These are phyloP conservation scores for Kodamaea jinghongensis DNA, from an alignment of 805 yeast species.

Conservation along the genomic window DNA sequence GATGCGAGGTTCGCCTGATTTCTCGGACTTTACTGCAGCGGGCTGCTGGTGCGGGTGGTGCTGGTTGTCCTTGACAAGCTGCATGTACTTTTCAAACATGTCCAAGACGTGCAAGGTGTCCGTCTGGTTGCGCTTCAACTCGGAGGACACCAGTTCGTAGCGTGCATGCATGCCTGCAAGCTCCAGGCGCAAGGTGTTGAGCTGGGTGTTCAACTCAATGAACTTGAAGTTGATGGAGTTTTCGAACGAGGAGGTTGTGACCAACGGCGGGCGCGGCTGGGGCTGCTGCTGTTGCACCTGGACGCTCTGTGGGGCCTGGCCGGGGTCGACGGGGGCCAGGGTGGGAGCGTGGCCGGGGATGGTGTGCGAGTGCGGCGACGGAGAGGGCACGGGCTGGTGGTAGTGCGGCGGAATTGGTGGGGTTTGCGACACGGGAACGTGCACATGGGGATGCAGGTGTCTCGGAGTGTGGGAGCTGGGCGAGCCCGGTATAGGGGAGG, in stretches of 20 bases:
- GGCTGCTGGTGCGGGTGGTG: neutral
- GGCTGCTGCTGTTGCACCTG: conserved; percentile 6
- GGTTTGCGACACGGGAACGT: conserved; percentile 2
- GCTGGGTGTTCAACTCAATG: conserved; percentile 38
- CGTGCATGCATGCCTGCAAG: conserved; percentile 41
- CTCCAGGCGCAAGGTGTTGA: conserved; percentile 39
- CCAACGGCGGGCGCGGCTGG: conserved; percentile 1
- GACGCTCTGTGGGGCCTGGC: conserved; percentile 2
- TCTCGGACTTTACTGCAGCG: conserved; percentile 3
- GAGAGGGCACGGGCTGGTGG: conserved; percentile 8
- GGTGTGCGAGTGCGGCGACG: conserved; percentile 3
- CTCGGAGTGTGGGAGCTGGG: conserved; percentile 4
- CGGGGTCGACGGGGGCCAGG: neutral
- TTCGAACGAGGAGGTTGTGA: conserved; percentile 13
- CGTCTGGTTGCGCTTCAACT: conserved; percentile 46
- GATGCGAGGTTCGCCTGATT: conserved; percentile 8
- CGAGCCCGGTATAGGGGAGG: conserved; percentile 3
- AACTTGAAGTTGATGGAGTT: conserved; percentile 22
- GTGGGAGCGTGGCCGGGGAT: neutral
- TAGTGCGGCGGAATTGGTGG: conserved; percentile 1
- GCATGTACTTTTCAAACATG: conserved; percentile 30
- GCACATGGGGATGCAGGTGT: conserved; percentile 8
- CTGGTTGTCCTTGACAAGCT: neutral
- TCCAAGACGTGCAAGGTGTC: conserved; percentile 56
- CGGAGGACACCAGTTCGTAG: conserved; percentile 48